Evolutionary conservation across 495 filamentous ascomycete species (phyloP), one percentile per base, ranked within the genome.

Genomic region (Trichoderma reesei): DNA sequence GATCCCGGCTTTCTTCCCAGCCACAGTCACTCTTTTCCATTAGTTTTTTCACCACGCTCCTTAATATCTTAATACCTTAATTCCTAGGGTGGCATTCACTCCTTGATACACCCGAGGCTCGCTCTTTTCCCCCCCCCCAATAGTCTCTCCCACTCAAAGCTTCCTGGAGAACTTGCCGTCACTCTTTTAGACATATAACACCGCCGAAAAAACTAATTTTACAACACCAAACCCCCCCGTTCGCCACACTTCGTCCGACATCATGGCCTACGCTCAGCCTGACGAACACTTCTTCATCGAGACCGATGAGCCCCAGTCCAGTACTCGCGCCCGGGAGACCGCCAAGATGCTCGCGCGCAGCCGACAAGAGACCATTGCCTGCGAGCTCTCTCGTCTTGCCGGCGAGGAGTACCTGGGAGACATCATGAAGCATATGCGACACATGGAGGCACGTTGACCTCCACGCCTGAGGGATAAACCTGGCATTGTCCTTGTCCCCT

Each of bases 341-440:
- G 80, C 86, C 67, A 90, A 88, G 74, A 79, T 86, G 68, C 77
- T 91, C 68, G 86, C 86, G 59, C 84, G 87, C 69, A 84, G 91
- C 73, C 85, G 83, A 69, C 91, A 96, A 76, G 85, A 89, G 72
- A 84, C 84, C 67, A 88, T 98, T 68, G 92, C 89, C 64, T 89
- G 92, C 70, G 88, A 97, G 65, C 80, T 98, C 63, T 96, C 92
- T 39, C 85, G 83, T 65, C 73, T 88, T 65, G 89, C 91, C 37
- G 84, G 82, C 67, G 91, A 93, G 54, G 90, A 96, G 74, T 95
- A 97, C 74, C 85, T 92, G 67, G 91, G 95, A 70, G 93, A 98
- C 72, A 86, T 96, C 75, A 82, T 96, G 73, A 79, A 86, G 69
- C 92, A 98, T 74, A 95, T 97, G 90, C 84, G 91, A 72, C 82